Percentiles rank a stretch among this genome's conserved stretches.
Evolutionary conservation across 2,329 filamentous ascomycete species (phyloP).

Genomic region (Fusarium sp.): DNA sequence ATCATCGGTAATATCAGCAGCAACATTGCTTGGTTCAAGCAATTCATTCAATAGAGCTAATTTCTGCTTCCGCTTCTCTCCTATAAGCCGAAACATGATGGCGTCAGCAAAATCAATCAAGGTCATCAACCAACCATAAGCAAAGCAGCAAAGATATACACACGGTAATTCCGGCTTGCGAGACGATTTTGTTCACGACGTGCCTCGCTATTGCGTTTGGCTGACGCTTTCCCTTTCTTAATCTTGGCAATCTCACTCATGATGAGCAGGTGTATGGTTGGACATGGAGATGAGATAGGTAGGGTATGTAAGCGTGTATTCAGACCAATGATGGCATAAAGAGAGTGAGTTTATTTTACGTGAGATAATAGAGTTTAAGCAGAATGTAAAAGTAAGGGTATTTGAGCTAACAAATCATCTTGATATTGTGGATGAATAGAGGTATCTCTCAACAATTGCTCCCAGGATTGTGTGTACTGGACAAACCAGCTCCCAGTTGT

Average conservation of each 20-base stretch:
- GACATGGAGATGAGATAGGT: neutral
- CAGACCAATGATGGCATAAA: neutral
- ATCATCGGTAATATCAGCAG: neutral
- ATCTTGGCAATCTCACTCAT: conserved; percentile 27
- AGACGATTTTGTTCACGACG: conserved; percentile 45
- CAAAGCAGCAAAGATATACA: conserved; percentile 27
- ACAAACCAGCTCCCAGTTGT: neutral
- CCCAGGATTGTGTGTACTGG: neutral
- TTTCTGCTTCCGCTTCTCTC: conserved; percentile 58
- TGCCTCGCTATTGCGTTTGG: conserved; percentile 41
- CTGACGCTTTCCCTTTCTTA: conserved; percentile 30
- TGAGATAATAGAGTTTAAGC: neutral
- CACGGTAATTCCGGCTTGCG: conserved; percentile 49
- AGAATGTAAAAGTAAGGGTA: neutral
- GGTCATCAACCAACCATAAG: conserved; percentile 13
- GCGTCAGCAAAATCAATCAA: conserved; percentile 23
- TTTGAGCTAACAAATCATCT: neutral
- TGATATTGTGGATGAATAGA: neutral
- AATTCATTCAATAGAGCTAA: conserved; percentile 55
- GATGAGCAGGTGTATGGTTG: neutral
- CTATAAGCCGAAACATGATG: conserved; percentile 40
- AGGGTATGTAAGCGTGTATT: conserved; percentile 2
- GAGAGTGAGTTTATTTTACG: neutral
- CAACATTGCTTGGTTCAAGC: conserved; percentile 43
- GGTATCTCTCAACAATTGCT: neutral